A percentile compares a stretch with the other conserved stretches of the same genome.
These are phyloP conservation scores for Pseudogymnoascus sp. DNA, from an alignment of 2,329 filamentous ascomycete genomes.

Conservation along the genomic window DNA sequence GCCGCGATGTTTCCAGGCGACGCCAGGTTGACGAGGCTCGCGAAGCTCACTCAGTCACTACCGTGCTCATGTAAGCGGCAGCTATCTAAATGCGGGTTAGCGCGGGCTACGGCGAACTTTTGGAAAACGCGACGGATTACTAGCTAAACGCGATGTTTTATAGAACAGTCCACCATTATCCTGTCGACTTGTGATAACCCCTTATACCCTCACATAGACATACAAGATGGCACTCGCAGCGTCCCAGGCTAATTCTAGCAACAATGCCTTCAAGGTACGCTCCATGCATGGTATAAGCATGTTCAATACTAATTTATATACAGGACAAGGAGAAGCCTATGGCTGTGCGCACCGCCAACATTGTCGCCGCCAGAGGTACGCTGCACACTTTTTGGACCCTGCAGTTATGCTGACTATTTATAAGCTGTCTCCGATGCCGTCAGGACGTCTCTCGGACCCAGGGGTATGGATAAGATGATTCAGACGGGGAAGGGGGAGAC, in stretches of 20 bases:
- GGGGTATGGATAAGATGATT: slow-evolving; percentile 64
- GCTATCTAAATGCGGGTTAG: slow-evolving; percentile 15
- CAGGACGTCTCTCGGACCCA: slow-evolving; percentile 87
- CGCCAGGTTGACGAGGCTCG: slow-evolving; percentile 9
- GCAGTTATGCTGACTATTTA: slow-evolving; percentile 20
- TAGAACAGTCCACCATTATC: slow-evolving; percentile 9
- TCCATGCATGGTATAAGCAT: slow-evolving; percentile 15
- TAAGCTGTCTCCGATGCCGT: slow-evolving; percentile 94
- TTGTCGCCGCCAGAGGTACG: slow-evolving; percentile 89
- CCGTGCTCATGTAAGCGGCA: slow-evolving; percentile 9
- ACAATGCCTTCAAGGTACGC: slow-evolving; percentile 58
- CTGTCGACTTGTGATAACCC: slow-evolving; percentile 14
- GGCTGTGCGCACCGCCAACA: slow-evolving; percentile 92
- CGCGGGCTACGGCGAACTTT: slow-evolving; percentile 14
- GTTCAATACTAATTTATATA: slow-evolving; percentile 21
- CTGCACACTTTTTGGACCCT: slow-evolving; percentile 10
- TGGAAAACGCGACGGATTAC: slow-evolving; percentile 18
- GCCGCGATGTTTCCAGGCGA: slow-evolving; percentile 4
- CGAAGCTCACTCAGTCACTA: slow-evolving; percentile 4
- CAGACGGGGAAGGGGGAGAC: slow-evolving; percentile 93
- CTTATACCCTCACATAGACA: slow-evolving; percentile 13
- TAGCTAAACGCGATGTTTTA: slow-evolving; percentile 18
- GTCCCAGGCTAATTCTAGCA: slow-evolving; percentile 39
- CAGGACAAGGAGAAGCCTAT: slow-evolving; percentile 96
- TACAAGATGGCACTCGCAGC: slow-evolving; percentile 38